phyloP scores from a whole-genome alignment of 2,329 filamentous ascomycete species.

The Aspergillus udagawae region DNA sequence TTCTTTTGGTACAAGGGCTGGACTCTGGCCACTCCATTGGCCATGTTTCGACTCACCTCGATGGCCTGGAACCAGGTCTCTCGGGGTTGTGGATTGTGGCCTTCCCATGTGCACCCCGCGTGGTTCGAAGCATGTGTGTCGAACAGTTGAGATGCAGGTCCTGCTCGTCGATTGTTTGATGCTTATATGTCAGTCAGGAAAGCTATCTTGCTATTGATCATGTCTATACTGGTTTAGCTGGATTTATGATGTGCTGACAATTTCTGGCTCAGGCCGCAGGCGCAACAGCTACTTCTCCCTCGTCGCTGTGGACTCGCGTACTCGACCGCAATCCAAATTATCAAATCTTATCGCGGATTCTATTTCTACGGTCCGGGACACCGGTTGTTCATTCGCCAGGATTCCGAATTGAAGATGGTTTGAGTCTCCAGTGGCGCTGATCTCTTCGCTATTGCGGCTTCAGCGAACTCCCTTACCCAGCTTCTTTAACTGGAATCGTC shows the following conservation, averaged over 20 bases:
- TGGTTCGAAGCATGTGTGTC: neutral
- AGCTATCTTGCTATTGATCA: no score
- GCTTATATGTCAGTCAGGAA: no score
- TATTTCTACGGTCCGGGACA: neutral
- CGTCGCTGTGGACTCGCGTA: neutral
- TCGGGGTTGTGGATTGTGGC: neutral
- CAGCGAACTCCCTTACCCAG: no score
- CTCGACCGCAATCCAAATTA: neutral
- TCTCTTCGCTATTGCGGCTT: neutral
- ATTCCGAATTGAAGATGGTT: neutral
- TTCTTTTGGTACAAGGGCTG: neutral
- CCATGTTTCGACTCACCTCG: neutral
- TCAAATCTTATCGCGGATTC: neutral
- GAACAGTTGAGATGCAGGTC: neutral
- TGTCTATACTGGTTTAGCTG: no score
- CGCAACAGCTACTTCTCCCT: neutral
- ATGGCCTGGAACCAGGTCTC: neutral
- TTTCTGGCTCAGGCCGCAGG: no score
- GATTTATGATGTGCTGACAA: no score
- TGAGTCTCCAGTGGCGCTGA: neutral
- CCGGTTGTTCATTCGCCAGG: neutral
- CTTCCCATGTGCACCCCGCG: neutral
- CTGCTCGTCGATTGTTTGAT: no score
- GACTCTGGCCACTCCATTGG: neutral
- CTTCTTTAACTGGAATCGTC: no score